These are phyloP conservation scores for Penicillium arizonense DNA, from an alignment of 495 filamentous ascomycete genomes.

Conservation along the genomic window DNA sequence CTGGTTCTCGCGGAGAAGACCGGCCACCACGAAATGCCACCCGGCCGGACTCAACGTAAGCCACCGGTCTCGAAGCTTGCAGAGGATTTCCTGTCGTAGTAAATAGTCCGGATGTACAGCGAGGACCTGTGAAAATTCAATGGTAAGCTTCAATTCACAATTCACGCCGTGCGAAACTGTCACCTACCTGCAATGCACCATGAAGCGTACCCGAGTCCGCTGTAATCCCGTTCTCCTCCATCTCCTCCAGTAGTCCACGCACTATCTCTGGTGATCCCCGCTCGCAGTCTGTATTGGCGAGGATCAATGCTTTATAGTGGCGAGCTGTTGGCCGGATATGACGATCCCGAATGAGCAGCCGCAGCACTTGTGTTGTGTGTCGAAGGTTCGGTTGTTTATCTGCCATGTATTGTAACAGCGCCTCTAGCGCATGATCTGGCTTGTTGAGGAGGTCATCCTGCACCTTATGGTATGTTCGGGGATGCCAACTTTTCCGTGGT, in stretches of 20 bases:
- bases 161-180: not conserved
- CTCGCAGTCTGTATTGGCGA: constrained; percentile 61
- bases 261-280: constrained; percentile 65
- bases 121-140: constrained; percentile 51
- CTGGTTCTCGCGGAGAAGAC: constrained; percentile 74
- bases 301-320: constrained; percentile 72
- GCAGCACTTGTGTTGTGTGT: constrained; percentile 28
- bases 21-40: constrained; percentile 66
- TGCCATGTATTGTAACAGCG: constrained; percentile 20
- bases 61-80: constrained; percentile 64
- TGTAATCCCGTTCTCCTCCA: constrained; percentile 58
- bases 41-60: constrained; percentile 61
- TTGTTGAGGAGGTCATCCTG: constrained; percentile 15
- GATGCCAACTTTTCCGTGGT: not conserved
- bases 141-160: not conserved
- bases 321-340: constrained; percentile 60
- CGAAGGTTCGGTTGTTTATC: constrained; percentile 20
- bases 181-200: constrained; percentile 63
- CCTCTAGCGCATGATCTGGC: constrained; percentile 26
- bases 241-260: constrained; percentile 62
- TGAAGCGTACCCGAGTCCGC: constrained; percentile 67
- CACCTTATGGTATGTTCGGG: constrained; percentile 7
- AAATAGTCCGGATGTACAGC: constrained; percentile 85
- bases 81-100: constrained; percentile 66
- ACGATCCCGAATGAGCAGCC: constrained; percentile 55